Percentiles rank a stretch among this genome's conserved stretches.
phyloP scores from a whole-genome alignment of 305 asterid species.

The Fraxinus xanthoxyloides region DNA sequence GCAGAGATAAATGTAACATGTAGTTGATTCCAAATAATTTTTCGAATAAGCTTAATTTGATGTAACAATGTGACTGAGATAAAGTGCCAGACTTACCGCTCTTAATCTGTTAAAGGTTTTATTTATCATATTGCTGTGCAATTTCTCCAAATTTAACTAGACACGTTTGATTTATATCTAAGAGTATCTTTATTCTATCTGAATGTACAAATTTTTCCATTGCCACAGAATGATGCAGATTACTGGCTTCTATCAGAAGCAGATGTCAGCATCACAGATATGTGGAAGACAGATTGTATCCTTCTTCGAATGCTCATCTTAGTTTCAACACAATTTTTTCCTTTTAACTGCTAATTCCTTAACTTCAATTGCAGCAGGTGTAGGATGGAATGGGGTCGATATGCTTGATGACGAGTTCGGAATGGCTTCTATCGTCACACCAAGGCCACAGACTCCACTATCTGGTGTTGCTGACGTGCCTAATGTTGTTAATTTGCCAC shows the following conservation, averaged over 20 bases:
- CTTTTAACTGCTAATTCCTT: constrained; percentile 5
- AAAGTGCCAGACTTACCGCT: not conserved
- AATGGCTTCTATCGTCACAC: constrained; percentile 45
- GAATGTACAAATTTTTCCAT: not conserved
- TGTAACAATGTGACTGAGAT: not conserved
- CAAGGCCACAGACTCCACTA: constrained; percentile 47
- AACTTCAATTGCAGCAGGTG: constrained; percentile 40
- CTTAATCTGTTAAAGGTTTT: not conserved
- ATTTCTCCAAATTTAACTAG: not conserved
- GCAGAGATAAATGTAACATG: not conserved
- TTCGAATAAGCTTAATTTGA: not conserved
- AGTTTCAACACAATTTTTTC: not conserved
- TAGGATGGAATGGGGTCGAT: constrained; percentile 60
- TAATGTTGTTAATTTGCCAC: constrained; percentile 36
- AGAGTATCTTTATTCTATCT: constrained; percentile 4
- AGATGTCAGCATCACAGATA: constrained; percentile 82
- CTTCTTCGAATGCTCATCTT: constrained; percentile 20
- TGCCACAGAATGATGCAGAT: constrained; percentile 73
- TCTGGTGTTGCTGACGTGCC: constrained; percentile 40
- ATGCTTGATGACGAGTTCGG: constrained; percentile 59
- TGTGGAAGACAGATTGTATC: constrained; percentile 86
- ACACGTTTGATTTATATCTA: not conserved
- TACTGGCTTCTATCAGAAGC: constrained; percentile 87
- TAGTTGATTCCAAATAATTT: not conserved
- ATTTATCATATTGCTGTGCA: not conserved